These are phyloP conservation scores for Aristolochia contorta DNA, from an alignment of 164 flowering plant species.

Conservation along the genomic window DNA sequence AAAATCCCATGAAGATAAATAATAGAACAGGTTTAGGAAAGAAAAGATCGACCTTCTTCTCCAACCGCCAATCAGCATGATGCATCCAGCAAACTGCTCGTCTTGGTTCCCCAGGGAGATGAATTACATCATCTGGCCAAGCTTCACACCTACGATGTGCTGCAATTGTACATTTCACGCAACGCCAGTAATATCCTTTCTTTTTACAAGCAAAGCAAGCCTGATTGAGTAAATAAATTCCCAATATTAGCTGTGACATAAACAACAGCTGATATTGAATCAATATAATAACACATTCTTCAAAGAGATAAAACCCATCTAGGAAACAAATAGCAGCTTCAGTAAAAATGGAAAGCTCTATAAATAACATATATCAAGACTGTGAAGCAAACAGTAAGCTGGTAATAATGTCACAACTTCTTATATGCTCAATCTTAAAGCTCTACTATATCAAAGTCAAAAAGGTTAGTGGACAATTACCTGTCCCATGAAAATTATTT, in stretches of 20 bases:
- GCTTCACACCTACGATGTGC: conserved; percentile 76
- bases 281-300: too few relatives aligned
- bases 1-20: not conserved
- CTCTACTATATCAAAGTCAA: too few relatives aligned
- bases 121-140: conserved; percentile 60
- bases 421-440: too few relatives aligned
- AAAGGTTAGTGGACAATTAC: too few relatives aligned
- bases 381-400: not conserved
- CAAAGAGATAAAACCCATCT: too few relatives aligned
- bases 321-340: not conserved
- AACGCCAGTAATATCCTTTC: conserved; percentile 46
- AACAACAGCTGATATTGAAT: not conserved
- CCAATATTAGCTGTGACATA: not conserved
- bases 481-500: too few relatives aligned
- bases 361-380: not conserved
- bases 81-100: conserved; percentile 89
- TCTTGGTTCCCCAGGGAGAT: conserved; percentile 33
- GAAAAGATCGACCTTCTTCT: conserved; percentile 77
- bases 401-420: too few relatives aligned
- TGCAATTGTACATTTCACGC: conserved; percentile 58
- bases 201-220: conserved; percentile 68
- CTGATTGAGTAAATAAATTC: conserved; percentile 23
- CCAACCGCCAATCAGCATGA: conserved; percentile 61
- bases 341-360: not conserved
- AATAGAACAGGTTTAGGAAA: conserved; percentile 25